Evolutionary conservation across 805 yeast species (phyloP).

Genomic region (Sugiyamaella mastotermitis): DNA sequence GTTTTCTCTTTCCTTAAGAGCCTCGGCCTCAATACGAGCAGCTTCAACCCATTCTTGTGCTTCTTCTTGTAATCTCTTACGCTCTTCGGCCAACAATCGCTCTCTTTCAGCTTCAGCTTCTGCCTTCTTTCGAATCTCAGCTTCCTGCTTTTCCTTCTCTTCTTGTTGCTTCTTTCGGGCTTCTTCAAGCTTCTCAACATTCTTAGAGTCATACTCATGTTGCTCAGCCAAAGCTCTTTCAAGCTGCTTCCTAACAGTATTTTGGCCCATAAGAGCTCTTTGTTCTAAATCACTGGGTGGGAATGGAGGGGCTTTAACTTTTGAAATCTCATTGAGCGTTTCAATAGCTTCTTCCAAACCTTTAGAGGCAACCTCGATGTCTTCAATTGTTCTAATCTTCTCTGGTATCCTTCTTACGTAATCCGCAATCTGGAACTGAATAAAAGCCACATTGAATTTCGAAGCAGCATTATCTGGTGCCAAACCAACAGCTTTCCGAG

Average conservation of each 20-base stretch:
- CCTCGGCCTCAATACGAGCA: constrained; percentile 34
- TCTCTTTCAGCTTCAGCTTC: constrained; percentile 26
- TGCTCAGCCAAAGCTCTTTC: constrained; percentile 70
- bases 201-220: constrained; percentile 51
- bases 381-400: constrained; percentile 55
- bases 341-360: constrained; percentile 60
- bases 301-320: constrained; percentile 61
- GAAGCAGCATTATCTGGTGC: constrained; percentile 40
- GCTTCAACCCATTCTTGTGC: constrained; percentile 37
- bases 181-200: constrained; percentile 57
- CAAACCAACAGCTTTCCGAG: constrained; percentile 46
- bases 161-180: constrained; percentile 64
- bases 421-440: constrained; percentile 84
- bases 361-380: constrained; percentile 48
- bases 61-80: constrained; percentile 27
- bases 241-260: constrained; percentile 66
- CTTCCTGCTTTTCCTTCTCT: constrained; percentile 41
- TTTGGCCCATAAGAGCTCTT: constrained; percentile 79
- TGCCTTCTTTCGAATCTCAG: constrained; percentile 25
- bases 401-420: constrained; percentile 57
- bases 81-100: constrained; percentile 26
- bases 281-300: constrained; percentile 74
- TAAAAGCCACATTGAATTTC: constrained; percentile 74
- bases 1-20: constrained; percentile 11
- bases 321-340: constrained; percentile 53